Base-by-base conservation (phyloP, 2,329 filamentous ascomycete genomes). In the Pseudomassariella vexata region DNA sequence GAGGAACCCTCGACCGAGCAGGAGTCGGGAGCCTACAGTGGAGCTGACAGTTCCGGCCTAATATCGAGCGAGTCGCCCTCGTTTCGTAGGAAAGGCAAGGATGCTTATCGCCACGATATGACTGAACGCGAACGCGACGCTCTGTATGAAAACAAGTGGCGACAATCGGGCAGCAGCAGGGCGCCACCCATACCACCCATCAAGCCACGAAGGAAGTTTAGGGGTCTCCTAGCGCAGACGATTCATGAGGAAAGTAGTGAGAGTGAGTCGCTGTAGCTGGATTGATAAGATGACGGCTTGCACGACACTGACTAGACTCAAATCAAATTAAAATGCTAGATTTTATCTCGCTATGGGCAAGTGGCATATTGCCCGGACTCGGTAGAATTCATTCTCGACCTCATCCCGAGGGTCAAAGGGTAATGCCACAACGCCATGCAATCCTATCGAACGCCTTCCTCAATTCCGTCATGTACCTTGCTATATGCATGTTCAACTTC, bases 231-330 rank as follows among this genome's bases (percentile, higher is more conserved):
- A 25, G 68, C 71, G 18, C 76, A 82, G 50, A 82, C 77, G 0
- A 86, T 87, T 40, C 68, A 82, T 36, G 82, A 85, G 54, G 82
- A 86, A 51, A 79, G 82, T 31, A 80, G 83, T 50, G 67, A 67
- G 45, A 76, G 68, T 15, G 70, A 68, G 31, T 48, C 45, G 11
- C 41, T 39, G 19, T 47, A 35, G 41, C 20, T 9, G 25, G n/a
- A n/a, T n/a, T n/a, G n/a, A n/a, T n/a, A n/a, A n/a, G n/a, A n/a
- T n/a, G n/a, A n/a, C n/a, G n/a, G n/a, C n/a, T n/a, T n/a, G n/a
- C n/a, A n/a, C n/a, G n/a, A n/a, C n/a, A n/a, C n/a, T n/a, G n/a
- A n/a, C n/a, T n/a, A n/a, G n/a, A n/a, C n/a, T n/a, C n/a, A n/a
- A n/a, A n/a, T n/a, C n/a, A n/a, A n/a, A n/a, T n/a, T n/a, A n/a